Base-by-base conservation (phyloP, 2,329 filamentous ascomycete species). In the Fusarium sp. region DNA sequence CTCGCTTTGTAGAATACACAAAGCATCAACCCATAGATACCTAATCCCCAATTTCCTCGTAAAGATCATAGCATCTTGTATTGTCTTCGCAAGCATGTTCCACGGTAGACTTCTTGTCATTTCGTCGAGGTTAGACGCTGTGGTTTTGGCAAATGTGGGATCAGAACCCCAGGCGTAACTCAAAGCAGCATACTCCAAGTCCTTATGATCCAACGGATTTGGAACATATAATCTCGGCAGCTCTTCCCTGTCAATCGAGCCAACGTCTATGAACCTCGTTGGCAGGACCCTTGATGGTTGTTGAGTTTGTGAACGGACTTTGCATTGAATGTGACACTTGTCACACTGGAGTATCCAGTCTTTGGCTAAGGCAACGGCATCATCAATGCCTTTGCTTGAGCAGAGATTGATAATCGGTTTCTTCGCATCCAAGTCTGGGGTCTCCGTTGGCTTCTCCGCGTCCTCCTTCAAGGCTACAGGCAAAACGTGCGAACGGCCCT, bases 101-200 rank as follows among this genome's bases (percentile, higher is more conserved):
- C 56, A 62, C 0, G 59, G 46, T 4, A 61, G 31, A 18, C 10
- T 13, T 9, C 19, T 23, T 1, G 7, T 46, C 59, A 62, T 62
- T 8, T 62, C 26, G 4, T 9, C 8, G 6, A 62, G 12, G 19
- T 62, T 62, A 0, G 56, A 54, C 3, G 56, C 46, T 10, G 41
- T 62, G 3, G 46, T 54, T 39, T 46, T 62, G 2, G 34, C 26
- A 10, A 62, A 62, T 7, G 23, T 11, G 1, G 26, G 21, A 3
- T 26, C 18, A 5, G 57, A 25, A 12, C 59, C 42, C 59, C 57
- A 62, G 5, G 57, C 57, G 10, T 62, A 62, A 11, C 59, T 62
- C 11, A 62, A 21, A 30, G 57, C 46, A 37, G 30, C 10, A 23
- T 62, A 62, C 11, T 62, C 48, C 1, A 48, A n/a, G 6, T 26